These are phyloP conservation scores for Mycena indigotica DNA, from an alignment of 768 basidiomycete genomes.

Conservation along the genomic window DNA sequence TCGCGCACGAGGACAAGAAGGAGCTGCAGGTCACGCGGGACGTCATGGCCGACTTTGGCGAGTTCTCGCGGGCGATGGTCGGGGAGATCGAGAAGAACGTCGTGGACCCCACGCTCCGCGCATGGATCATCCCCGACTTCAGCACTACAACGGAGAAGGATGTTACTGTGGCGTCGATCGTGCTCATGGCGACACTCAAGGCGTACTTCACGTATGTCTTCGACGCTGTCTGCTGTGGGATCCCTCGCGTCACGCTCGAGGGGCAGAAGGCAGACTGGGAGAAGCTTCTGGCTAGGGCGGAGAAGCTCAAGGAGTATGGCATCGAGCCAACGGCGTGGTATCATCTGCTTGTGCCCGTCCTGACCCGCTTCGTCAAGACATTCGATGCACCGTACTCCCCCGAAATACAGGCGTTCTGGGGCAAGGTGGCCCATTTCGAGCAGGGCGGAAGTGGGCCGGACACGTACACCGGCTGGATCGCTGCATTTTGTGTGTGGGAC, in stretches of 20 bases:
- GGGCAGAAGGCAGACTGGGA: conserved; percentile 45
- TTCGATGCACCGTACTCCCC: conserved; percentile 29
- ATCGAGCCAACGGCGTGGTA: conserved; percentile 37
- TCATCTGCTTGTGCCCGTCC: conserved; percentile 41
- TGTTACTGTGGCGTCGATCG: conserved; percentile 37
- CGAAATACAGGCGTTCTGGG: conserved; percentile 3
- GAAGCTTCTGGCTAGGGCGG: conserved; percentile 36
- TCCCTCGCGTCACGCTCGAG: conserved; percentile 47
- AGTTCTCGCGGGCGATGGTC: conserved; percentile 28
- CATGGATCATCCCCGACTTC: conserved; percentile 47
- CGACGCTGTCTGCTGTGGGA: conserved; percentile 38
- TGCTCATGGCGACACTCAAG: conserved; percentile 48
- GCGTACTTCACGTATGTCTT: conserved; percentile 37
- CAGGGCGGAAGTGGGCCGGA: conserved; percentile 2
- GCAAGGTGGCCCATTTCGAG: not conserved
- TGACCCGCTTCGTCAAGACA: conserved; percentile 38
- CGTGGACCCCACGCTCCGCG: conserved; percentile 32
- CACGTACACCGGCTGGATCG: conserved; percentile 12
- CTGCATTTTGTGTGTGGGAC: conserved; percentile 7
- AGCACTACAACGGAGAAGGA: conserved; percentile 46
- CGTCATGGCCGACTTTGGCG: conserved; percentile 26
- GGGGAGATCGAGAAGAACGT: conserved; percentile 30
- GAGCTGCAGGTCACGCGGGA: conserved; percentile 13
- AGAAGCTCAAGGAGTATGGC: conserved; percentile 41
- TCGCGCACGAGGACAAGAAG: conserved; percentile 28